Conservation (phyloP, 2,329 filamentous ascomycete species). For the Magnaporthales sp. region DNA sequence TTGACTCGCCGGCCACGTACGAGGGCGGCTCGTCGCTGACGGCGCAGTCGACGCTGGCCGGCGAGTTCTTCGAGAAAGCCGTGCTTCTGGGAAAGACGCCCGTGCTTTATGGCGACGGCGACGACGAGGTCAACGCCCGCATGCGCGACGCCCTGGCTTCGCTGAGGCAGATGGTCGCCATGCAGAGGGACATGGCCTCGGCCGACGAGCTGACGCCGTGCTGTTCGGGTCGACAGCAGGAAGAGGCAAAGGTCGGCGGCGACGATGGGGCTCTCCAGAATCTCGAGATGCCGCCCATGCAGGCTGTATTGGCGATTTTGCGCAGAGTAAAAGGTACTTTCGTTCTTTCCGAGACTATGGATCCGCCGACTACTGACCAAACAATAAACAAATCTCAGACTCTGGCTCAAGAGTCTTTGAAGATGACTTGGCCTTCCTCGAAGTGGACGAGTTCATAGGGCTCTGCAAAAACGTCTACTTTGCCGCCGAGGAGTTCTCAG, state of each 20-base stretch:
- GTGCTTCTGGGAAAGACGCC: not conserved
- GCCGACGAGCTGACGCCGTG: not conserved
- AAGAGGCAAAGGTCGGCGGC: not conserved
- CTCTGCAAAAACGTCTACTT: conserved; percentile 3
- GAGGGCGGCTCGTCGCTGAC: conserved; percentile 1
- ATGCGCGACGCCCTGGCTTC: conserved; percentile 1
- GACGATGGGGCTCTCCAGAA: not conserved
- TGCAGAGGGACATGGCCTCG: not conserved
- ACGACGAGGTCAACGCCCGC: not conserved
- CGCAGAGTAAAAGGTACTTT: not conserved
- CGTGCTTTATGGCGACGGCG: not conserved
- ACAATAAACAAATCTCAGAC: not conserved
- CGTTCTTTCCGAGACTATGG: too few relatives aligned
- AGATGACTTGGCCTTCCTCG: not conserved
- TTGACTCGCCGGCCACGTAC: not conserved
- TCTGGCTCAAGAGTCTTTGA: not conserved
- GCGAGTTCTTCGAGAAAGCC: conserved; percentile 1
- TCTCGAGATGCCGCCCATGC: conserved; percentile 2
- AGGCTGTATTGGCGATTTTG: not conserved
- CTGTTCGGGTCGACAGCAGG: too few relatives aligned
- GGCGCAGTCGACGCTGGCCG: conserved; percentile 1
- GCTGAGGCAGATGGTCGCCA: conserved; percentile 1
- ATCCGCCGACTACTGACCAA: not conserved
- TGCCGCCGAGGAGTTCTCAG: not conserved
- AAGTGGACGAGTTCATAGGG: not conserved